These are phyloP conservation scores for Fraxinus sp. DNA, from an alignment of 305 asterid genomes.

Conservation along the genomic window DNA sequence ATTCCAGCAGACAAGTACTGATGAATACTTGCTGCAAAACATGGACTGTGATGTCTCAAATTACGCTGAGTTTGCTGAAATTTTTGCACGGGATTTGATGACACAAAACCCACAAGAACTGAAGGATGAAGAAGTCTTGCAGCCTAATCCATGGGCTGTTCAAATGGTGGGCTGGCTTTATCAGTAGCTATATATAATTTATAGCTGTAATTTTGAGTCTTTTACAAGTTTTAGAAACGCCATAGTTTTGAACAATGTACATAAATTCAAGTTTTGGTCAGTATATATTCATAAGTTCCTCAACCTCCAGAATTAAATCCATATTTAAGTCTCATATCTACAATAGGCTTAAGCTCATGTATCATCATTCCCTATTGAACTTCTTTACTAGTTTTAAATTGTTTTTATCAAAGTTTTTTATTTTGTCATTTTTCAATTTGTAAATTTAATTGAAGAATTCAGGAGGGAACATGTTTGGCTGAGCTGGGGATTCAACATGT, in stretches of 20 bases:
- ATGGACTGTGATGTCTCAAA: background rate
- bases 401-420: background rate
- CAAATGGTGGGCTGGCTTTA: conserved; percentile 27
- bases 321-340: background rate
- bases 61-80: background rate
- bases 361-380: background rate
- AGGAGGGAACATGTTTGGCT: too few relatives aligned
- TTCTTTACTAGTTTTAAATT: background rate
- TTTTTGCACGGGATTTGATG: background rate
- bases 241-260: background rate
- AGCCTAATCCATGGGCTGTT: background rate
- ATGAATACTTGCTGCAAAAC: background rate
- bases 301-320: background rate
- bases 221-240: background rate
- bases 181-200: background rate
- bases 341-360: background rate
- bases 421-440: too few relatives aligned
- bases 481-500: too few relatives aligned
- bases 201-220: background rate
- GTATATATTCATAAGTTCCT: background rate
- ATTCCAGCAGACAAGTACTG: background rate
- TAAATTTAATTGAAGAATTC: too few relatives aligned
- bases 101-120: background rate
- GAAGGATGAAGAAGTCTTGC: background rate
- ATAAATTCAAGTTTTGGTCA: background rate